These are phyloP conservation scores for Tetracladium setigerum DNA, from an alignment of 495 filamentous ascomycete species.

Conservation along the genomic window DNA sequence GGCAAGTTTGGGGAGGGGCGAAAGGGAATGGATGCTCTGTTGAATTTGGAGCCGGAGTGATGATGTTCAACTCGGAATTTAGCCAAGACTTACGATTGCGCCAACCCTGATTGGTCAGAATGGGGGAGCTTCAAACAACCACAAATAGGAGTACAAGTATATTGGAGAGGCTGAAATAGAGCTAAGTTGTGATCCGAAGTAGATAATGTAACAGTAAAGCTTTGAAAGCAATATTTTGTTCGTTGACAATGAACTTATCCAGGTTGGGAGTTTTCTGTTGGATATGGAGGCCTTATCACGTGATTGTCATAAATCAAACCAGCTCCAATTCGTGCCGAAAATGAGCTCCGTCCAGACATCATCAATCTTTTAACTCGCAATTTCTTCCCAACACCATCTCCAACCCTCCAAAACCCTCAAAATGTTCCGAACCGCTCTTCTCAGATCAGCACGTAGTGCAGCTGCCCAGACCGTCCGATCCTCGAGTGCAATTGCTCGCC, in stretches of 20 bases:
- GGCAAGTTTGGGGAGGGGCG: conserved; percentile 15
- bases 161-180: too few species aligned
- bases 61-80: not conserved
- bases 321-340: conserved; percentile 11
- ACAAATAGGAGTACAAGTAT: not conserved
- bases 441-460: conserved; percentile 52
- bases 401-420: conserved; percentile 27
- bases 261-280: too few species aligned
- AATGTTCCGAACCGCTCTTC: conserved; percentile 82
- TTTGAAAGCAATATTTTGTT: too few species aligned
- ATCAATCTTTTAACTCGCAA: conserved; percentile 5
- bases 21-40: not conserved
- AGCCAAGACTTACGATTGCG: conserved; percentile 4
- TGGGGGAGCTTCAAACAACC: conserved; percentile 12
- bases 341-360: conserved; percentile 10
- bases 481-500: conserved; percentile 48
- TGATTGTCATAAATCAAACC: not conserved
- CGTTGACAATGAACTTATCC: too few species aligned
- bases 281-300: not conserved
- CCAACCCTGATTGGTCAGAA: conserved; percentile 12
- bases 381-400: conserved; percentile 5
- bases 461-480: conserved; percentile 45
- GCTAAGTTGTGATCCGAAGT: too few species aligned
- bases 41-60: not conserved
- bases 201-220: too few species aligned